Conservation (phyloP, 2,329 filamentous ascomycete species). For the Arthrobotrys musiformis region DNA sequence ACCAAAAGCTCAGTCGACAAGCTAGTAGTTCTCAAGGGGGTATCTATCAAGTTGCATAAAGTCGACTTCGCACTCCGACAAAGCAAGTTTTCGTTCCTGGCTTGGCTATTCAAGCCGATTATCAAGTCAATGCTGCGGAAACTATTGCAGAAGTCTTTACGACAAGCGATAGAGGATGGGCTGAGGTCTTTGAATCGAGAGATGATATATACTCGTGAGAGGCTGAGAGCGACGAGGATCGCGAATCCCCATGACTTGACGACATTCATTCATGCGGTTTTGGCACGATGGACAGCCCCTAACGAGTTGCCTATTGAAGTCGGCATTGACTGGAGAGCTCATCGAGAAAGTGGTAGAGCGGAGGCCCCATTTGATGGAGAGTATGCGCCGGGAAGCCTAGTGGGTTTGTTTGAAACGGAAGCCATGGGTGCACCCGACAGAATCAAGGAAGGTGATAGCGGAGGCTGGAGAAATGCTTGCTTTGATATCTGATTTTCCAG, state of each 20-base stretch:
- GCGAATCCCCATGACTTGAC: conserved; percentile 80
- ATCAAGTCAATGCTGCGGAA: conserved; percentile 82
- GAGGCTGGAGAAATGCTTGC: conserved; percentile 79
- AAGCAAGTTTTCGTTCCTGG: conserved; percentile 79
- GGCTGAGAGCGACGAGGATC: conserved; percentile 85
- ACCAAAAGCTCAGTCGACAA: conserved; percentile 81
- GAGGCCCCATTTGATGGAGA: conserved; percentile 74
- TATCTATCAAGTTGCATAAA: conserved; percentile 85
- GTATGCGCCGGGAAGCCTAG: conserved; percentile 88
- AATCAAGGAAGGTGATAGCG: conserved; percentile 76
- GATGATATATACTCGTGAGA: conserved; percentile 84
- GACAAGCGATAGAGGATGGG: conserved; percentile 74
- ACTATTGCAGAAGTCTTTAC: conserved; percentile 81
- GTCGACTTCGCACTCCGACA: conserved; percentile 80
- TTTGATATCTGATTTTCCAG: conserved; percentile 37
- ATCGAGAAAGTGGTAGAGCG: conserved; percentile 70
- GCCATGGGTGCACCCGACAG: conserved; percentile 75
- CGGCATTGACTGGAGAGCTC: conserved; percentile 77
- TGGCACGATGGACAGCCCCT: conserved; percentile 73
- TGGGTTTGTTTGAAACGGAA: conserved; percentile 89
- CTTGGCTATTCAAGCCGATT: conserved; percentile 85
- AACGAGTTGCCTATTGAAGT: conserved; percentile 80
- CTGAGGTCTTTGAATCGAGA: conserved; percentile 83
- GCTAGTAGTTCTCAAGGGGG: conserved; percentile 79
- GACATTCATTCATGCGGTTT: conserved; percentile 83